Base-by-base conservation (phyloP, 2,329 filamentous ascomycete species). In the Talaromyces sp. region DNA sequence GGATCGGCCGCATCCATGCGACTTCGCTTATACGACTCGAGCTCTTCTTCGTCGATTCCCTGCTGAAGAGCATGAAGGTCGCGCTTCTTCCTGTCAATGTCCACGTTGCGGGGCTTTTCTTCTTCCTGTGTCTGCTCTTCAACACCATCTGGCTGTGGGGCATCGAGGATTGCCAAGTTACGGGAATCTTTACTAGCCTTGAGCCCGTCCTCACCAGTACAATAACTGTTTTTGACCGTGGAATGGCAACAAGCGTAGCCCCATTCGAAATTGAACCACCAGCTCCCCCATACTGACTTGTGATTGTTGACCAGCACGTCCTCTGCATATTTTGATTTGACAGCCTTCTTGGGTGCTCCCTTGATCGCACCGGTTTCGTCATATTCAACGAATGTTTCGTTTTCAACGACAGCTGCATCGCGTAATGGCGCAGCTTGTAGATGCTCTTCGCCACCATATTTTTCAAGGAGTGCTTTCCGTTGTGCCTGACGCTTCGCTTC, bases 231-330 rank as follows among this genome's bases (percentile, higher is more conserved):
- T 78, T 96, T 97, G 64, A 96, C 85, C 24, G 87, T 88, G 0
- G 92, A 96, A 73, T 96, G 92, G 79, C 95, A 99, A 75, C 95
- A 99, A 24, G 90, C 85, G 75, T 96, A 99, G 1, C 95, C 95
- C 95, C 95, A 99, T 75, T 89, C 85, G 78, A 97, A 98, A 70
- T 91, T 87, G 58, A 87, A 85, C 95, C 95, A 99, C 95, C 95
- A 99, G 70, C 92, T 96, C 55, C 95, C 95, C 90, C 92, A 99
- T 3, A 96, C 88, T 0, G 89, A 88, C 3, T 86, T 91, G 77
- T 99, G 95, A 70, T 99, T 99, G 79, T 96, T 93, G 73, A 89
- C 84, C 58, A 89, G 79, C 0, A 97, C 82, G 69, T 99, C 91
- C 71, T 99, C 95, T 4, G 87, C 77, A 70, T 99, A 99, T 73